A percentile compares a stretch with the other conserved stretches of the same genome.
Evolutionary conservation across 208 protist genomes (phyloP).

Genomic region (Leishmania arabica): DNA sequence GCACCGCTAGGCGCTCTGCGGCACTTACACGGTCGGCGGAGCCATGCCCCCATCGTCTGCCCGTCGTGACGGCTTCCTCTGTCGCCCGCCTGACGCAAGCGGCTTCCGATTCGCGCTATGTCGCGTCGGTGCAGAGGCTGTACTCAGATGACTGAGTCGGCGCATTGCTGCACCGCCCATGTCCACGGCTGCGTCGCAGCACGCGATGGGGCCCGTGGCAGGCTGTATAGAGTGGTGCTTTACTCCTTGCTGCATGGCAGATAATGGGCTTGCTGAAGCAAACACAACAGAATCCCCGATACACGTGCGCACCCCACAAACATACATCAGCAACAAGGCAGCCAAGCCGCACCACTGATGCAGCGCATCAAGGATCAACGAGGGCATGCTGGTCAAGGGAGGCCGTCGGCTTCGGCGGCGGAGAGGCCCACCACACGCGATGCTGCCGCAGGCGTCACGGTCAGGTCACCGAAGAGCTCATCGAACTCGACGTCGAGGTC

Average conservation of each 20-base stretch:
- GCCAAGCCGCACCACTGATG: not conserved
- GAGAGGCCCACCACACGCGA: not conserved
- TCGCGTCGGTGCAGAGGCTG: not conserved
- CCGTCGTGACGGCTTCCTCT: not conserved
- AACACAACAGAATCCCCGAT: not conserved
- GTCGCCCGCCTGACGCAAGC: not conserved
- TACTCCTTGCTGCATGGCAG: not conserved
- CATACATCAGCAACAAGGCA: not conserved
- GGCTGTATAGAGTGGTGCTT: not conserved
- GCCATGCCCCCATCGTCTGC: not conserved
- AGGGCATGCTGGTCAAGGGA: not conserved
- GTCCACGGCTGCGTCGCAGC: not conserved
- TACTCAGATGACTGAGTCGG: not conserved
- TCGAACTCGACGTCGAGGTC: constrained; percentile 75
- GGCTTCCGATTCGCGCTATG: not conserved
- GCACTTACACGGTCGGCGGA: not conserved
- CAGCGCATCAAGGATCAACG: not conserved
- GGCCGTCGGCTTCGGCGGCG: constrained; percentile 15
- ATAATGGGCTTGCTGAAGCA: not conserved
- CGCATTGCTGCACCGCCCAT: not conserved
- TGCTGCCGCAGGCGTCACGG: not conserved
- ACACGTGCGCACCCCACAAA: not conserved
- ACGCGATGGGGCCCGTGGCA: not conserved
- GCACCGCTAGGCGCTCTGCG: not conserved
- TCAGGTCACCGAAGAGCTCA: constrained; percentile 60